phyloP scores from a whole-genome alignment of 768 basidiomycete species.

The Cantharellus cinnabarinus region DNA sequence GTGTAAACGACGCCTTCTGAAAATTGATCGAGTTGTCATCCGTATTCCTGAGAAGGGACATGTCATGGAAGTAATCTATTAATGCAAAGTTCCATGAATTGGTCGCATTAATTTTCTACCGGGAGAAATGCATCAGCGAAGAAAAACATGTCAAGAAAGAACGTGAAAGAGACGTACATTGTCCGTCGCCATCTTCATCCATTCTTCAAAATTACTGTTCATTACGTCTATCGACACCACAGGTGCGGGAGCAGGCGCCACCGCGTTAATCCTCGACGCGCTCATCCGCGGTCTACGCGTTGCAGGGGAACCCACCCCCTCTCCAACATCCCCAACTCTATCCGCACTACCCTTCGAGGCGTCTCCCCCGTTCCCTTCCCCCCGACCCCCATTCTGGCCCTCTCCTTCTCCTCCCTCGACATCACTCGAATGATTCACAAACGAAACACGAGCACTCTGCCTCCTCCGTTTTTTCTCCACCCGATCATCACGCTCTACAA shows the following conservation, averaged over 20 bases:
- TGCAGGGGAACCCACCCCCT: not conserved
- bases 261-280: not conserved
- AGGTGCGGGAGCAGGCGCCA: constrained; percentile 6
- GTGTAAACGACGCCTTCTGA: constrained; percentile 90
- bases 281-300: not conserved
- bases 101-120: constrained; percentile 90
- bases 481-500: constrained; percentile 34
- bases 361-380: not conserved
- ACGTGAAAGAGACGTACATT: constrained; percentile 40
- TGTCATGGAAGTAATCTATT: constrained; percentile 98
- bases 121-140: constrained; percentile 6
- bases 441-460: constrained; percentile 32
- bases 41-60: constrained; percentile 84
- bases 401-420: not conserved
- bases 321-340: too few species aligned
- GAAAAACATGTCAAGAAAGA: not conserved
- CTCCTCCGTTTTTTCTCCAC: constrained; percentile 70
- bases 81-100: constrained; percentile 98
- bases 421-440: not conserved
- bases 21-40: constrained; percentile 96
- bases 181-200: constrained; percentile 99
- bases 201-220: constrained; percentile 89
- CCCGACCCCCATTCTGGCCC: not conserved
- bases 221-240: constrained; percentile 47
- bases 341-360: not conserved